Evolutionary conservation across 371 early-diverging fungal genomes (phyloP), one percentile per base, ranked within the genome.

Genomic region (Dinochytrium kinnereticum): DNA sequence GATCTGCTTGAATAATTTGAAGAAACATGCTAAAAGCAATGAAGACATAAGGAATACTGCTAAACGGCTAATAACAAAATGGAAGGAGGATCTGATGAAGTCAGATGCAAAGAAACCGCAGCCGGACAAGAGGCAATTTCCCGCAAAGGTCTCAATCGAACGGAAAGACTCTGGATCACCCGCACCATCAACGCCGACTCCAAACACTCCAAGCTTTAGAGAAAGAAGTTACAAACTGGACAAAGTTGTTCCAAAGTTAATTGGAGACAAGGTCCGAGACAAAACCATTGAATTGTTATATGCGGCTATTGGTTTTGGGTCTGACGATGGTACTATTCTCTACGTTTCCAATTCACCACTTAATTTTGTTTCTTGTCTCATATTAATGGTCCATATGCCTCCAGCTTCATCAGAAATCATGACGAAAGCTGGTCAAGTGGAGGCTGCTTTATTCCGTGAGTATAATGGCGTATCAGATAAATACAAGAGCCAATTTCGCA

Each of bases 201-300:
- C 71, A 1, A 53, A 17, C 55, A 39, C 68, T n/a, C 64, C 75
- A 1, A 69, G 49, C n/a, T 10, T 51, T 2, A 34, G 51, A 30
- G 86, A 85, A 19, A 83, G 94, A 1, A 90, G 87, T 17, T 71
- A 90, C 19, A 85, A 86, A 55, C 53, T 84, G 21, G 95, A 94
- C 71, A 89, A 86, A n/a, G 78, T 93, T 17, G 81, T 77, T 21
- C 76, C 87, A 31, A 80, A 78, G 64, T 74, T 87, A 0, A 87
- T 92, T 3, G 92, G 92, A n/a, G 92, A 89, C 70, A 82, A 81
- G 28, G 84, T 88, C 34, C 90, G 98, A 30, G 94, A 96, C 73
- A 93, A 91, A 71, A 91, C 92, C 51, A 88, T 91, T 68, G 95
- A 94, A 66, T 82, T 98, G 76, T 80, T 97, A 69, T 96, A 96